Conservation (phyloP, 169 alveolate species). For the Eimeria nieschulzi region DNA sequence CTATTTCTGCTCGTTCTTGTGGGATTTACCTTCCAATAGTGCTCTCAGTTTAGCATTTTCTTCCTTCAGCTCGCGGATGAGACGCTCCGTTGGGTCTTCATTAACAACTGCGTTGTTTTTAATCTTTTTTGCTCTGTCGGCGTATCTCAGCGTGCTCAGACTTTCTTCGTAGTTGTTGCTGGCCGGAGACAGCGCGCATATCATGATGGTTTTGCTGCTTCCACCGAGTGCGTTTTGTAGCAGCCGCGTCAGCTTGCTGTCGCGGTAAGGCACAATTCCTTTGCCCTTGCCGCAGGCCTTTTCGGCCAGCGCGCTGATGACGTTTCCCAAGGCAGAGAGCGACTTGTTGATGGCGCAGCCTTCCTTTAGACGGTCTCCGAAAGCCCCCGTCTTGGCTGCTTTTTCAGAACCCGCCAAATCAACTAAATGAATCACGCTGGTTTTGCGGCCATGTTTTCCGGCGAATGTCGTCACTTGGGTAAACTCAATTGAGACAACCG, state of each 20-base stretch:
- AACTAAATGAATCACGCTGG: constrained; percentile 88
- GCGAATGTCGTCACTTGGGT: constrained; percentile 77
- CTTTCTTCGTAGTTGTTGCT: constrained; percentile 91
- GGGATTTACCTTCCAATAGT: constrained; percentile 68
- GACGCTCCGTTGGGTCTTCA: constrained; percentile 89
- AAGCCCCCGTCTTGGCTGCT: constrained; percentile 80
- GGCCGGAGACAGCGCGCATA: constrained; percentile 92
- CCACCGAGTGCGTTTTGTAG: constrained; percentile 93
- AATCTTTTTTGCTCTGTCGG: constrained; percentile 90
- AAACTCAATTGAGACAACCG: constrained; percentile 89
- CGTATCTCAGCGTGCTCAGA: constrained; percentile 84
- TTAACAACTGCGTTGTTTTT: constrained; percentile 91
- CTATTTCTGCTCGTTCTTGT: not conserved
- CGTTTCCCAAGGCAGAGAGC: constrained; percentile 87
- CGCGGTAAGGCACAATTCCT: constrained; percentile 89
- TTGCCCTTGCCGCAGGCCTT: constrained; percentile 81
- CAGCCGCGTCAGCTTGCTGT: constrained; percentile 89
- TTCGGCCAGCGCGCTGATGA: constrained; percentile 89
- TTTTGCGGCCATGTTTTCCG: constrained; percentile 83
- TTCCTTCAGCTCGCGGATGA: constrained; percentile 87
- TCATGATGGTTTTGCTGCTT: constrained; percentile 90
- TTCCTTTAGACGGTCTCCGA: constrained; percentile 89
- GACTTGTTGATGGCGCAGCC: constrained; percentile 91
- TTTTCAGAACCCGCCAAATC: constrained; percentile 92
- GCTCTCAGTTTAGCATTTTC: constrained; percentile 85